Base-by-base conservation (phyloP, 805 yeast species). In the Metschnikowia colocasiae region DNA sequence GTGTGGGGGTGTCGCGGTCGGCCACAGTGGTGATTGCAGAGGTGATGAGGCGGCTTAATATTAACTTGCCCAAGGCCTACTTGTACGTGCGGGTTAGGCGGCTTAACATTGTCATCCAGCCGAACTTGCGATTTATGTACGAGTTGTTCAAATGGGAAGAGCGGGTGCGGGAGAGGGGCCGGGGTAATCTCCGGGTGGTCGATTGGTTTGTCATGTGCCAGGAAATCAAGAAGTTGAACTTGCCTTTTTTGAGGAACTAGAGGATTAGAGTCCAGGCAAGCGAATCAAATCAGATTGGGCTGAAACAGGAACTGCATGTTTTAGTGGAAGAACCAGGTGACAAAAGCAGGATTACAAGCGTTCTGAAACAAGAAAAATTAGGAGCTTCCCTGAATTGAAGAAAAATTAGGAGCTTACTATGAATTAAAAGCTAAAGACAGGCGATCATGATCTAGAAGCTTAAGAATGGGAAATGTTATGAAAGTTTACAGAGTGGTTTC, bases 21-120 rank as follows among this genome's bases (percentile, higher is more conserved):
- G 98, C 97, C 0, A 88, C 97, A 0, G 95, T 92, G 9, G 92
- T 95, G 56, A 92, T 92, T 55, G 97, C 97, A 1, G 97, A 90
- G 61, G 92, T 88, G 32, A 91, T 92, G 96, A 79, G 80, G 55
- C 68, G 96, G 34, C 66, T 86, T 45, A 67, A 78, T 13, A 69
- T 88, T 45, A 79, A 81, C 36, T 68, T 92, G 25, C 82, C 94
- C 2, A 72, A 83, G 27, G 96, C 98, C 0, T 92, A 91, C 59
- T 66, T 91, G 36, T 89, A 75, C 66, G 97, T 90, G n/a, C 74
- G 97, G 35, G 96, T 89, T 3, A 73, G 97, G 43, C 73, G 98
- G 45, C 75, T 92, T 59, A 92, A 92, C 63, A 91, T 92, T 49
- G 88, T 92, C 27, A 92, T 92, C 53, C 98, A 92, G 65, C 98